These are phyloP conservation scores for Populus hybrid DNA, from an alignment of 441 rosid species.

Conservation along the genomic window DNA sequence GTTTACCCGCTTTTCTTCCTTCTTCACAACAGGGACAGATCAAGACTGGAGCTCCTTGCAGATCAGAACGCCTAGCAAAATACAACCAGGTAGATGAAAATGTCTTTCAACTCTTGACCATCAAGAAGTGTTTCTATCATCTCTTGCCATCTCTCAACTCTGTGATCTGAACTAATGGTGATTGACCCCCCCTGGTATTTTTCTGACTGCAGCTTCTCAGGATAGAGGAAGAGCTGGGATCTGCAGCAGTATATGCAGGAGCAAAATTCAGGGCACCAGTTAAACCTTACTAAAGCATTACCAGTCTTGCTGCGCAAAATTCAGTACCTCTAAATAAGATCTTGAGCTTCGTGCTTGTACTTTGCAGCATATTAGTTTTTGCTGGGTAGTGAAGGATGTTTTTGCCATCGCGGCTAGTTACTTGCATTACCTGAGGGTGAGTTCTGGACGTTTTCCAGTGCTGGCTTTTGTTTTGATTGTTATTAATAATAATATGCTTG, in stretches of 20 bases:
- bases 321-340: neutral
- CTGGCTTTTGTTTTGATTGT: neutral
- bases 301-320: neutral
- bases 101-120: neutral
- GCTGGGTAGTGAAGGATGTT: neutral
- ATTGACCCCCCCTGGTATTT: neutral
- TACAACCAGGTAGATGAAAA: conserved; percentile 64
- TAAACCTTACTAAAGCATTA: conserved; percentile 59
- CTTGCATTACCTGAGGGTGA: neutral
- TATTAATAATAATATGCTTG: too few relatives aligned
- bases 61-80: conserved; percentile 92
- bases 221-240: conserved; percentile 90
- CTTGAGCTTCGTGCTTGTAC: neutral
- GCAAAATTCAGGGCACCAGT: conserved; percentile 76
- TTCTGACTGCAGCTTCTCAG: conserved; percentile 60
- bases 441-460: neutral
- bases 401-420: neutral
- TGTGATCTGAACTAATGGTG: neutral
- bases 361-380: neutral
- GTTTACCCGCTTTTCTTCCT: neutral
- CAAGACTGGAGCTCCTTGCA: conserved; percentile 97
- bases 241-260: conserved; percentile 84
- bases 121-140: neutral
- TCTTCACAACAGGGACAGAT: conserved; percentile 68
- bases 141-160: neutral